Evolutionary conservation across 2,329 filamentous ascomycete species (phyloP), one percentile per base, ranked within the genome.

Genomic region (Colletotrichum tofieldiae): DNA sequence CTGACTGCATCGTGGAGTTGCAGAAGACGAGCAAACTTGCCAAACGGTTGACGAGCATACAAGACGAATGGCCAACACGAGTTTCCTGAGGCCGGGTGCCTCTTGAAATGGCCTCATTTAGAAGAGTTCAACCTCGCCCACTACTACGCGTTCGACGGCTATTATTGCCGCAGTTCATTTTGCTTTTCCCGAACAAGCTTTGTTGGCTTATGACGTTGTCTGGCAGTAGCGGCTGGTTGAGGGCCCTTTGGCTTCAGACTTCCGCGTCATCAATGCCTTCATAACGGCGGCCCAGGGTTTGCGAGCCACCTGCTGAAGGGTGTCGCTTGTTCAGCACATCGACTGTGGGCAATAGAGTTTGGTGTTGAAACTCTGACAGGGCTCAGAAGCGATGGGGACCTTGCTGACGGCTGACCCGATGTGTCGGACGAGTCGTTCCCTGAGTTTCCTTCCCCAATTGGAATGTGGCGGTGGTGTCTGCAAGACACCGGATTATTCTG

Each of bases 311-410:
- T 41, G 45, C 23, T n/a, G 16, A 58, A 39, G 26, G 41, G 32
- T 51, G 23, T 49, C 14, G 23, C 47, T 39, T 51, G 41, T 47
- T 62, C 52, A 6, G 51, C 43, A 41, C 39, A 29, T 37, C 29
- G 26, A 45, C 45, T 59, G 52, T 65, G 45, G 52, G 35, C 32
- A 69, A 55, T 65, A 72, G 69, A 72, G 59, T 69, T 72, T 62
- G 23, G 59, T 51, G 59, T 60, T 72, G 65, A 72, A 72, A 72
- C 69, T 69, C 69, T 69, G 59, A 69, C 65, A 69, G 45, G 65
- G 65, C 43, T 37, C 2, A n/a, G 45, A 41, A 55, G 69, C 14
- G 55, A 69, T 41, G 59, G 54, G 59, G 59, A 60, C 52, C 69
- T 72, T 69, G 69, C 37, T 39, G 59, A 60, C 59, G 69, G 59